phyloP scores from a whole-genome alignment of 2,329 filamentous ascomycete species.

The Colletotrichum magnum region DNA sequence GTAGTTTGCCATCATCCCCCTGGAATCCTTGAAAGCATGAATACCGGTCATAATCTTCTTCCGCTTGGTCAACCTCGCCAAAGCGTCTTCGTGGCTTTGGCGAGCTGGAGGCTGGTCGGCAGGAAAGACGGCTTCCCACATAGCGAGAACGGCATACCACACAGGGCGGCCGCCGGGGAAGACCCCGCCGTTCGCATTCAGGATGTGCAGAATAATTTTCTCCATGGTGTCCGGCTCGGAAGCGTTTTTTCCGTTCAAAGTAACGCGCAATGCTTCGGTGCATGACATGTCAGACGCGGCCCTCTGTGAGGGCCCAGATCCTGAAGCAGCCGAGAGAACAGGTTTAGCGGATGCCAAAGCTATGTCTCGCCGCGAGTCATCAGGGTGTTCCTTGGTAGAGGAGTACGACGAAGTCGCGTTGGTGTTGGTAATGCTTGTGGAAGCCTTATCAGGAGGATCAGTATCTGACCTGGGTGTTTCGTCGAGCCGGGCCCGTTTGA shows the following conservation, averaged over 20 bases:
- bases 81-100: constrained; percentile 54
- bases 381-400: not conserved
- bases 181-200: constrained; percentile 59
- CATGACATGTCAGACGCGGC: not conserved
- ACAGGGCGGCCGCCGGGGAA: constrained; percentile 66
- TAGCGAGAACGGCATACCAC: constrained; percentile 61
- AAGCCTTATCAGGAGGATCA: not conserved
- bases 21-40: constrained; percentile 58
- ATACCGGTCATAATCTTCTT: constrained; percentile 56
- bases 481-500: constrained; percentile 5
- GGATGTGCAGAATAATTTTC: constrained; percentile 52
- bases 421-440: not conserved
- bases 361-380: not conserved
- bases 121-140: constrained; percentile 60
- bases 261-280: constrained; percentile 18
- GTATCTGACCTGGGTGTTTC: constrained; percentile 1
- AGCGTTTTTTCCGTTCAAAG: constrained; percentile 2
- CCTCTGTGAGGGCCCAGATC: not conserved
- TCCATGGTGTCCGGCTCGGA: constrained; percentile 21
- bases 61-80: constrained; percentile 55
- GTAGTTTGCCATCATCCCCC: constrained; percentile 60
- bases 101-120: constrained; percentile 57
- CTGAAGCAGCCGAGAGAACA: not conserved
- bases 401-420: not conserved
- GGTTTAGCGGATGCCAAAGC: not conserved